These are phyloP conservation scores for Coemansia erecta DNA, from an alignment of 192 early-diverging fungal species.

Conservation along the genomic window DNA sequence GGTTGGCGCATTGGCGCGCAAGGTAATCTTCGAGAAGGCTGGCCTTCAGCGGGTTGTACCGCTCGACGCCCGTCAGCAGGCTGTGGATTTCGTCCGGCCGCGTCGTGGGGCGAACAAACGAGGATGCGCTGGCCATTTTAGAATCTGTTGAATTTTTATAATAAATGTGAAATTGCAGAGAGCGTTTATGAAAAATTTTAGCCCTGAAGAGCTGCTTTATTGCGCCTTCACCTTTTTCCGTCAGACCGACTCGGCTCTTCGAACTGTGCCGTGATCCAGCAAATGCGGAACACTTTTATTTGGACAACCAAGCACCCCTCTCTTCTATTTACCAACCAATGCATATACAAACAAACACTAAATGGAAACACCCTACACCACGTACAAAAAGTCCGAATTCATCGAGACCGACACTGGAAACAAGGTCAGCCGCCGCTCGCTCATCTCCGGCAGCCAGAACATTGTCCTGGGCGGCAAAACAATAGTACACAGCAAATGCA, in stretches of 20 bases:
- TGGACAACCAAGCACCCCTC: not conserved
- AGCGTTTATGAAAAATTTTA: too few relatives aligned
- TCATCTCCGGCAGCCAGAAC: constrained; percentile 94
- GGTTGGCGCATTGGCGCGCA: constrained; percentile 69
- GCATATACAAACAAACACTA: not conserved
- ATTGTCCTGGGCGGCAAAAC: constrained; percentile 97
- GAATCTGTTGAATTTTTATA: not conserved
- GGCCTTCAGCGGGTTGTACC: constrained; percentile 91
- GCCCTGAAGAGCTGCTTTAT: too few relatives aligned
- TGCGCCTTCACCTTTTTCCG: too few relatives aligned
- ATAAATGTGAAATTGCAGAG: not conserved
- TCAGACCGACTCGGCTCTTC: not conserved
- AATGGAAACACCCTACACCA: constrained; percentile 71
- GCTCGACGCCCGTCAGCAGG: constrained; percentile 75
- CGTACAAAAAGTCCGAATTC: constrained; percentile 83
- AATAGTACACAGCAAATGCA: constrained; percentile 85
- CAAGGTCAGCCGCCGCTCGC: constrained; percentile 89
- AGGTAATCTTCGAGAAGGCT: constrained; percentile 82
- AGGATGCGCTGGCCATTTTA: constrained; percentile 17
- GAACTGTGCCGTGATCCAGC: not conserved
- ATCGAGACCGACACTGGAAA: constrained; percentile 99
- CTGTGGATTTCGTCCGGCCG: constrained; percentile 75
- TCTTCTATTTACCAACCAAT: not conserved
- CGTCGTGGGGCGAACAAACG: constrained; percentile 34
- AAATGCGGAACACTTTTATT: not conserved